A percentile compares a stretch with the other conserved stretches of the same genome.
These are phyloP conservation scores for Dictyostelium intermedium DNA, from an alignment of 78 protist genomes.

Conservation along the genomic window DNA sequence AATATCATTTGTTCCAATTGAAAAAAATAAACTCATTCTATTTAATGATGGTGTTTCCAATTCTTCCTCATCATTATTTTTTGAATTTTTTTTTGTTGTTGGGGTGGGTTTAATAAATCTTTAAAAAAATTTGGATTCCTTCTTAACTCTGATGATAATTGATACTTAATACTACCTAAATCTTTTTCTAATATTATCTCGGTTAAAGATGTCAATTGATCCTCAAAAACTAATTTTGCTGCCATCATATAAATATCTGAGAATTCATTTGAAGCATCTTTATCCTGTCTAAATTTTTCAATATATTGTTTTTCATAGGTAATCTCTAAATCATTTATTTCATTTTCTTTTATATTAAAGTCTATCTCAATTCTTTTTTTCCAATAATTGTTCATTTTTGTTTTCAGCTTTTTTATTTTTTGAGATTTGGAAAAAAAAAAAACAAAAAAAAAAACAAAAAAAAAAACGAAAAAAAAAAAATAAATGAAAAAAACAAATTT, in stretches of 20 bases:
- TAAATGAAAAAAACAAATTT: no score
- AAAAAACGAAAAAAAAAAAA: background rate
- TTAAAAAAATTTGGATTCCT: conserved; percentile 32
- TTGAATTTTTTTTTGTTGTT: background rate
- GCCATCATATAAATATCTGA: conserved; percentile 7
- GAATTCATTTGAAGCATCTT: background rate
- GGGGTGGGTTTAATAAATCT: background rate
- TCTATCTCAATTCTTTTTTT: background rate
- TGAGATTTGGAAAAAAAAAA: background rate
- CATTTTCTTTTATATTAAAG: background rate
- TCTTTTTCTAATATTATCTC: conserved; percentile 49
- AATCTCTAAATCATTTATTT: background rate
- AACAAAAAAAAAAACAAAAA: background rate
- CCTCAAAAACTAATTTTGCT: conserved; percentile 27
- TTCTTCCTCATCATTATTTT: background rate
- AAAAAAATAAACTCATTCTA: conserved; percentile 39
- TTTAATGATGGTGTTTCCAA: background rate
- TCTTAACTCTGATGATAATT: conserved; percentile 16
- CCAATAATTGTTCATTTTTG: conserved; percentile 1
- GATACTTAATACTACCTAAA: conserved; percentile 44
- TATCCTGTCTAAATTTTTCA: background rate
- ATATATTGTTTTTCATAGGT: background rate
- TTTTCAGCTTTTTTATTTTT: background rate
- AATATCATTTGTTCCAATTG: conserved; percentile 14
- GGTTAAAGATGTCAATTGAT: conserved; percentile 23